Evolutionary conservation across 352 stramenopile genomes (phyloP).

Genomic region (Globisporangium nodosum): DNA sequence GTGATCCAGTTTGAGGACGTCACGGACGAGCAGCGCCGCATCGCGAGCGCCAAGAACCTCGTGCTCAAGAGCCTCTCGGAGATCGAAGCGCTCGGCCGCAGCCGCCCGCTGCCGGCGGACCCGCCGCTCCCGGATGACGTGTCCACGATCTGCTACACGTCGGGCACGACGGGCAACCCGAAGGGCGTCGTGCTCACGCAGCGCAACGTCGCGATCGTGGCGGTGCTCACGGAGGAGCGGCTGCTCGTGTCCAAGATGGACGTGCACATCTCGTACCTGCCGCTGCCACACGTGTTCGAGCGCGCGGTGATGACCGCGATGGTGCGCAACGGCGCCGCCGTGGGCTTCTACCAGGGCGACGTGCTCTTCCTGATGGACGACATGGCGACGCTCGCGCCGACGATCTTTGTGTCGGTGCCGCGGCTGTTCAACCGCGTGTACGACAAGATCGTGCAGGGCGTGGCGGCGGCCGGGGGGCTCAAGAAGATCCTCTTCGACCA

Average conservation of each 20-base stretch:
- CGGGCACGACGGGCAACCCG: conserved; percentile 93
- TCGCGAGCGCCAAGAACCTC: conserved; percentile 20
- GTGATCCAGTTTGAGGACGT: conserved; percentile 55
- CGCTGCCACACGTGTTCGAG: conserved; percentile 96
- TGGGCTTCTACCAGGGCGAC: conserved; percentile 83
- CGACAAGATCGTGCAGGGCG: conserved; percentile 91
- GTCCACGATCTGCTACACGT: conserved; percentile 94
- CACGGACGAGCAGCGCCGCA: conserved; percentile 22
- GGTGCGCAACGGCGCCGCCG: conserved; percentile 69
- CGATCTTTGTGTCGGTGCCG: conserved; percentile 92
- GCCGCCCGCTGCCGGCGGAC: conserved; percentile 36
- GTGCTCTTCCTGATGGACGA: conserved; percentile 92
- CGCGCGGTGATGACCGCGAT: conserved; percentile 85
- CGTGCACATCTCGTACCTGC: conserved; percentile 95
- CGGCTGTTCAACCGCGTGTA: conserved; percentile 96
- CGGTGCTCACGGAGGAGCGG: conserved; percentile 20
- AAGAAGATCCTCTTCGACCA: conserved; percentile 74
- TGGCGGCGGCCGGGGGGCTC: conserved; percentile 43
- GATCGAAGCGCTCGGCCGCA: conserved; percentile 30
- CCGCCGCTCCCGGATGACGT: conserved; percentile 72
- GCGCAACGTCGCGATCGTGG: conserved; percentile 42
- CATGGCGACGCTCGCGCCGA: conserved; percentile 89
- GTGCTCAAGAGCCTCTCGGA: conserved; percentile 40
- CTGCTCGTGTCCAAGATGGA: conserved; percentile 42
- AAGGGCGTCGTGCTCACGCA: conserved; percentile 96